Conservation (phyloP, 2,329 filamentous ascomycete genomes). For the Ceratocystis variospora region DNA sequence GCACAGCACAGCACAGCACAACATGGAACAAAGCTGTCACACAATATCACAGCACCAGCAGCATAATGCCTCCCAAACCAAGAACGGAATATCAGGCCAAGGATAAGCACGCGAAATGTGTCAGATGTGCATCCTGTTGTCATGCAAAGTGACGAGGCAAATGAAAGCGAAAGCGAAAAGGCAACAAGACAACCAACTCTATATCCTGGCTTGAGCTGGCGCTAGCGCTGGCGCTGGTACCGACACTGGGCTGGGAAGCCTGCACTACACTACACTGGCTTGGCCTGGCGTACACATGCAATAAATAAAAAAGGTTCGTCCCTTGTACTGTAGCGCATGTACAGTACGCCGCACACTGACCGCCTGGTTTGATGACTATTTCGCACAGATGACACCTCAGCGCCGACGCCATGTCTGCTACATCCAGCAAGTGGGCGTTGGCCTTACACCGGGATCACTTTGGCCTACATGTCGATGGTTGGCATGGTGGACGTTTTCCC, state of each 20-base stretch:
- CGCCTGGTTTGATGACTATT: background rate
- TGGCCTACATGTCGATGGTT: background rate
- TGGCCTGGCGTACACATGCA: background rate
- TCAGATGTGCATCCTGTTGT: constrained; percentile 7
- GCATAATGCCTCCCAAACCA: constrained; percentile 2
- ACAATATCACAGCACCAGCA: background rate
- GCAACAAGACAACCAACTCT: background rate
- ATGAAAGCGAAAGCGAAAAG: background rate
- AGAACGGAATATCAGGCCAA: background rate
- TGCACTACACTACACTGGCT: background rate
- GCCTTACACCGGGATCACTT: too few relatives aligned
- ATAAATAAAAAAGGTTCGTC: background rate
- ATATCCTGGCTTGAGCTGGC: background rate
- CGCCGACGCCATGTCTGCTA: background rate
- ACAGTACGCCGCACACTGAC: background rate
- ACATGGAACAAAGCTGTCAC: background rate
- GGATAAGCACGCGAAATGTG: constrained; percentile 1
- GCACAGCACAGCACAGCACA: background rate
- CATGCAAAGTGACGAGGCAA: background rate
- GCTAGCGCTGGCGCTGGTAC: too few relatives aligned
- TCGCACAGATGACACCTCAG: background rate
- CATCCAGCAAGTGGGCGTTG: background rate
- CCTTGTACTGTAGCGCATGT: background rate
- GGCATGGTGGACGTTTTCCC: background rate
- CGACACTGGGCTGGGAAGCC: background rate